These are phyloP conservation scores for Stagonosporopsis vannaccii DNA, from an alignment of 2,329 filamentous ascomycete species.

Conservation along the genomic window DNA sequence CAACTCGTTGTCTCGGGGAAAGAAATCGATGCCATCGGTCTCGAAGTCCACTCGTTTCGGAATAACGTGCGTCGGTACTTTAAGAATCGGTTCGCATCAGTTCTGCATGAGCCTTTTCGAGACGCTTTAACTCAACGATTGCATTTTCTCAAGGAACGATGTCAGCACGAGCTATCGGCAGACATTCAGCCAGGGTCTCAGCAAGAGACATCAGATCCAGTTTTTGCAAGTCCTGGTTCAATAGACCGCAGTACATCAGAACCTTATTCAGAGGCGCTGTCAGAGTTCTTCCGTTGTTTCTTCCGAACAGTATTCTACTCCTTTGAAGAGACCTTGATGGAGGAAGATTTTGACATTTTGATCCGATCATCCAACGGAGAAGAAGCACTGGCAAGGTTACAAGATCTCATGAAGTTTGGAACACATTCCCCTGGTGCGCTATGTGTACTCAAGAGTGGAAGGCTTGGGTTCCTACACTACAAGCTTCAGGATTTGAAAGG, in stretches of 20 bases:
- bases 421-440: not conserved
- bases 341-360: not conserved
- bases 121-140: not conserved
- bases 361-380: not conserved
- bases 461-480: not conserved
- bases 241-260: not conserved
- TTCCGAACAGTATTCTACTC: not conserved
- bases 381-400: not conserved
- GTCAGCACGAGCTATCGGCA: not conserved
- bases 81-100: not conserved
- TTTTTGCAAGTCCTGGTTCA: no score
- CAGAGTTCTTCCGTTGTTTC: not conserved
- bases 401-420: not conserved
- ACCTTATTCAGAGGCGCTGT: not conserved
- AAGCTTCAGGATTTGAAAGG: no score
- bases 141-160: not conserved
- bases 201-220: not conserved
- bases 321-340: not conserved
- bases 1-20: not conserved
- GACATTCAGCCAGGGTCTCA: not conserved
- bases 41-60: not conserved
- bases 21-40: not conserved
- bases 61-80: not conserved
- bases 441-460: not conserved
- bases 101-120: not conserved